Evolutionary conservation across 2,329 filamentous ascomycete species (phyloP).

Genomic region (Cadophora malorum): DNA sequence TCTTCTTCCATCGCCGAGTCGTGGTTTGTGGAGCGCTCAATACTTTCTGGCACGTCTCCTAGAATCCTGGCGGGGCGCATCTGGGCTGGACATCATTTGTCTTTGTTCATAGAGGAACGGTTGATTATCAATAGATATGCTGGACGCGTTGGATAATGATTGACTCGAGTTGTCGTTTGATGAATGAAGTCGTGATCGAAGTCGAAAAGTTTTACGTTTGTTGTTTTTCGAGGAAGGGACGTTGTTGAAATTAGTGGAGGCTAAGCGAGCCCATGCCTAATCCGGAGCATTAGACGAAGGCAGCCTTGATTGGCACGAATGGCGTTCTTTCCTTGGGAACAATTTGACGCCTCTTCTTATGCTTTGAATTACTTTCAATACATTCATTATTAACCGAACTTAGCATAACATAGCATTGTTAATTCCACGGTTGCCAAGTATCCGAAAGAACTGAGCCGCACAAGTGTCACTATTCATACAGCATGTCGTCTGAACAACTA

Average conservation of each 20-base stretch:
- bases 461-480: not conserved
- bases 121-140: not conserved
- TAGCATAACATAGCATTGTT: not conserved
- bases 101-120: not conserved
- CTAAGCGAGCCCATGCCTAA: conserved; percentile 16
- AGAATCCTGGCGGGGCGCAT: conserved; percentile 4
- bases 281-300: conserved; percentile 5
- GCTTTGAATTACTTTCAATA: not conserved
- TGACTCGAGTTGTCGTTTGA: not conserved
- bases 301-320: not conserved
- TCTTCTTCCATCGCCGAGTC: not conserved
- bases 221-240: conserved; percentile 16
- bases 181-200: not conserved
- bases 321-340: not conserved
- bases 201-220: conserved; percentile 8
- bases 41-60: not conserved
- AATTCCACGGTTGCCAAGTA: not conserved
- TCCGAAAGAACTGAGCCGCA: not conserved
- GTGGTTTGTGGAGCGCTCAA: not conserved
- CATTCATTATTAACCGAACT: not conserved
- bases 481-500: not conserved
- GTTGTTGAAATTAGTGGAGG: conserved; percentile 8
- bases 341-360: not conserved
- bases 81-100: conserved; percentile 13
- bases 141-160: not conserved